Conservation (phyloP, 495 filamentous ascomycete species). For the Jackrogersella minutella region DNA sequence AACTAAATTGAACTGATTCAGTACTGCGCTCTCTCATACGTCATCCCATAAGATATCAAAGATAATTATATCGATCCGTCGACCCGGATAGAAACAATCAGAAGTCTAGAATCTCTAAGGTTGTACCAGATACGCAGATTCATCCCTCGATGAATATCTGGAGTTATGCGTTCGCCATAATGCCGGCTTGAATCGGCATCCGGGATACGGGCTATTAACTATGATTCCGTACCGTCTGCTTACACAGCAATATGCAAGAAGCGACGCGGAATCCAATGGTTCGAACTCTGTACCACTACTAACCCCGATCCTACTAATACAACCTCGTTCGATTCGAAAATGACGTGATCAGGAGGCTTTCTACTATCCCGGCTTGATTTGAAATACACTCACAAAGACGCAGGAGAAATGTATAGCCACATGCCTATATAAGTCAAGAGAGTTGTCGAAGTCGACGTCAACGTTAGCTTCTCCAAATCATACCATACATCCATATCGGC, state of each 20-base stretch:
- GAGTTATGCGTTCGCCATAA: too few relatives aligned
- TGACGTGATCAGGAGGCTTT: constrained; percentile 20
- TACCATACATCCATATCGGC: neutral
- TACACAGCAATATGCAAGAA: constrained; percentile 6
- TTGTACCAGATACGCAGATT: too few relatives aligned
- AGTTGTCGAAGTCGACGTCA: constrained; percentile 23
- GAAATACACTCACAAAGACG: constrained; percentile 8
- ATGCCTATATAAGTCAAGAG: constrained; percentile 29
- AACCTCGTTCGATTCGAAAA: neutral
- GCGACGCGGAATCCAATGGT: neutral
- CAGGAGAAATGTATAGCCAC: constrained; percentile 1
- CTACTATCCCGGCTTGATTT: constrained; percentile 16
- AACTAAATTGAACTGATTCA: neutral
- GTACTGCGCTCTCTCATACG: too few relatives aligned
- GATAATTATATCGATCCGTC: neutral
- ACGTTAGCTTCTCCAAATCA: neutral
- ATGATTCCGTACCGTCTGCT: too few relatives aligned
- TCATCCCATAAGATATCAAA: constrained; percentile 2
- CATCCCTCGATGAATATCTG: neutral
- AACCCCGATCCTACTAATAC: neutral
- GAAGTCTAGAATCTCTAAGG: too few relatives aligned
- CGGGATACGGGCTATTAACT: too few relatives aligned
- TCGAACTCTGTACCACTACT: neutral
- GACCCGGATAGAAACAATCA: neutral
- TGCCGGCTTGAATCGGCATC: too few relatives aligned